phyloP scores from a whole-genome alignment of 805 yeast genomes.

The Komagataella kurtzmanii region DNA sequence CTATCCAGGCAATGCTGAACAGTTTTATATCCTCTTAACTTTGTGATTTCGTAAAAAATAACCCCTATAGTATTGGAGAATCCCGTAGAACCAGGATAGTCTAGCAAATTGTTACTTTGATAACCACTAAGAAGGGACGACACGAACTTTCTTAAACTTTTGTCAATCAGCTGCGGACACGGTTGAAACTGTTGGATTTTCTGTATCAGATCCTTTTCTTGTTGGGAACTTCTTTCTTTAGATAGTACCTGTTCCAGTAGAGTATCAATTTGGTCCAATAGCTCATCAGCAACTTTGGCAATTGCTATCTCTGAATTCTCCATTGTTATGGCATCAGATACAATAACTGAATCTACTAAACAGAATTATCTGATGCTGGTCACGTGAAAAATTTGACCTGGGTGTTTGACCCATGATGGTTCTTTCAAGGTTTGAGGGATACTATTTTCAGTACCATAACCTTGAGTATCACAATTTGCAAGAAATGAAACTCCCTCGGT shows the following conservation, averaged over 20 bases:
- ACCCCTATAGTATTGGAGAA: constrained; percentile 9
- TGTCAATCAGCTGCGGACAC: constrained; percentile 37
- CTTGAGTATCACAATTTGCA: background rate
- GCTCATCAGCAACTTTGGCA: constrained; percentile 13
- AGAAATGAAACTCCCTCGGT: background rate
- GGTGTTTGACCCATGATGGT: no score
- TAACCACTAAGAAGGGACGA: constrained; percentile 16
- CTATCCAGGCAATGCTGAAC: constrained; percentile 47
- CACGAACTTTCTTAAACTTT: constrained; percentile 20
- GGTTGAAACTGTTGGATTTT: constrained; percentile 37
- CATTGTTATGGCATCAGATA: constrained; percentile 9
- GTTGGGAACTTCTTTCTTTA: background rate
- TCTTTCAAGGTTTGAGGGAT: background rate
- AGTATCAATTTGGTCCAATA: constrained; percentile 7
- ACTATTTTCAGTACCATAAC: background rate
- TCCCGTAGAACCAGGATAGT: constrained; percentile 1
- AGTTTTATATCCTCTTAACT: constrained; percentile 52
- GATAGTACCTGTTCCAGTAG: constrained; percentile 3
- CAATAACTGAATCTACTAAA: background rate
- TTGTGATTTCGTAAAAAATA: constrained; percentile 46
- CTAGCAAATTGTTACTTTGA: constrained; percentile 4
- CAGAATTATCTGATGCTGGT: background rate
- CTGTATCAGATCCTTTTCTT: constrained; percentile 6
- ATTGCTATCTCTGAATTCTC: constrained; percentile 17
- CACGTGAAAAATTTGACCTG: background rate